Conservation (phyloP, 2,329 filamentous ascomycete genomes). For the Pyrenophora graminea region DNA sequence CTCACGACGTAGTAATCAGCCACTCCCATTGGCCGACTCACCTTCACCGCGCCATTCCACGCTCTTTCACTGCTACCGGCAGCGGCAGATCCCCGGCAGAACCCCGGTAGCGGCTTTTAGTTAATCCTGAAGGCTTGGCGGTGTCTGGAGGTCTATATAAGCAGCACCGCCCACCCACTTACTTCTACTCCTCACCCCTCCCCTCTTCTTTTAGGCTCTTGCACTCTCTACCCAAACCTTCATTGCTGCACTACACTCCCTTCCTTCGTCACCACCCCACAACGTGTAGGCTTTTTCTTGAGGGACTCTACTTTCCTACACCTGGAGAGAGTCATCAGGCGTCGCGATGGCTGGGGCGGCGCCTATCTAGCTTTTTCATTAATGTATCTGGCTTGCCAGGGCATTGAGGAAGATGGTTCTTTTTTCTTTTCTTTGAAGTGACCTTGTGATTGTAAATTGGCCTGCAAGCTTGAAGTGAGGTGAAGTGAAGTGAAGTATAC, state of each 20-base stretch:
- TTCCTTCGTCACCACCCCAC: too few relatives aligned
- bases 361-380: conserved; percentile 6
- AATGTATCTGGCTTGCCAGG: conserved; percentile 4
- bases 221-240: not conserved
- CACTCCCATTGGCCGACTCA: too few relatives aligned
- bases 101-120: too few relatives aligned
- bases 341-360: not conserved
- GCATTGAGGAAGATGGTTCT: conserved; percentile 7
- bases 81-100: too few relatives aligned
- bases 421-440: too few relatives aligned
- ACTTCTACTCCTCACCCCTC: not conserved
- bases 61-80: too few relatives aligned
- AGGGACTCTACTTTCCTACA: not conserved
- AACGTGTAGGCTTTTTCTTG: not conserved
- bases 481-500: not conserved
- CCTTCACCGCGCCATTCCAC: too few relatives aligned
- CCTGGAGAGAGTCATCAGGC: conserved; percentile 9
- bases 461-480: not conserved
- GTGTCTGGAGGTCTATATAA: not conserved
- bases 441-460: not conserved
- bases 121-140: not conserved
- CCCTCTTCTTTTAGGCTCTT: not conserved
- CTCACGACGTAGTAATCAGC: too few relatives aligned
- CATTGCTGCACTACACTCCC: not conserved
- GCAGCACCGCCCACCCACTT: not conserved